Base-by-base conservation (phyloP, 2,329 filamentous ascomycete genomes). In the Diaporthe longicolla region DNA sequence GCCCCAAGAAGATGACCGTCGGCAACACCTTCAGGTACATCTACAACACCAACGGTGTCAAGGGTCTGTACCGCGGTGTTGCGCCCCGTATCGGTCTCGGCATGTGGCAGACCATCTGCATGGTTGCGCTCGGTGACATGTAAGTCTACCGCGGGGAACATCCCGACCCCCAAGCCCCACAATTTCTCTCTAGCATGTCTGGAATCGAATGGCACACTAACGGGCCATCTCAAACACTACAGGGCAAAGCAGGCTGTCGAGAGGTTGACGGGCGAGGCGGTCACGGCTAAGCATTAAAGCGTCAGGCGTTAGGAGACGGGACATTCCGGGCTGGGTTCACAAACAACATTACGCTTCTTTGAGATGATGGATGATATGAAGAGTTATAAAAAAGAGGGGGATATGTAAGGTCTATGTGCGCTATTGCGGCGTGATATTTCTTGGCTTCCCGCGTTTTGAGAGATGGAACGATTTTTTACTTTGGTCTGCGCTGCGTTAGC, bases 31-130 rank as follows among this genome's bases (percentile, higher is more conserved):
- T 91, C 84, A 87, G 83, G 80, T 99, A 99, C 87, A 98, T 99
- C 84, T 98, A 98, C 87, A 82, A 89, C 78, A 91, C 90, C 82
- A 98, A 97, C 85, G 97, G 97, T 76, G 63, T 98, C 81, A 93
- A 92, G 88, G 97, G 97, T 82, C 89, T 99, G 78, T 99, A 99
- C 90, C 94, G 97, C 82, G 97, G 97, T 82, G 96, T 99, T 77
- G 89, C 95, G 79, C 97, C 97, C 80, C 93, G 97, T 84, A 95
- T 99, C 83, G 95, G 95, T 79, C 92, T 99, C 77, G 93, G 97
- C 82, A 91, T 99, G 87, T 99, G 97, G 97, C 97, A 99, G 90
- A 99, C 97, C 76, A 93, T 99, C 82, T 99, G 97, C 90, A 99
- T 99, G 97, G 97, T 99, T 86, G 97, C 96, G 82, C 89, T 98